These are phyloP conservation scores for Aphanomyces euteiches DNA, from an alignment of 352 stramenopile species.

Conservation along the genomic window DNA sequence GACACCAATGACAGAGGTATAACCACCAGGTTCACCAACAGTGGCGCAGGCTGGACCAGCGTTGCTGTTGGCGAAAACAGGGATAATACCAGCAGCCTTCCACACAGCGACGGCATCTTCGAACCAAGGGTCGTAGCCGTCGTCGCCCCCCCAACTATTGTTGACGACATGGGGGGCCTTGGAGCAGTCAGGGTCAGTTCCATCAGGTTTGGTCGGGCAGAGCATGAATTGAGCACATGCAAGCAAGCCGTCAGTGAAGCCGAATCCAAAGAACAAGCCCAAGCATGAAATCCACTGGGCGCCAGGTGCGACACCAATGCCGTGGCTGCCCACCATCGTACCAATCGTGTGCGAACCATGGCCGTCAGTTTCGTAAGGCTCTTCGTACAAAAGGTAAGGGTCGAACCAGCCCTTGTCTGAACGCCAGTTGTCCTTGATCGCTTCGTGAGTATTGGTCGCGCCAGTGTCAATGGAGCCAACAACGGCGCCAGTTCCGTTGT, in stretches of 20 bases:
- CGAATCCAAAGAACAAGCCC: conserved; percentile 31
- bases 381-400: conserved; percentile 32
- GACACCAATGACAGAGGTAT: conserved; percentile 37
- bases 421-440: conserved; percentile 38
- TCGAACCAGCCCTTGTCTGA: conserved; percentile 50
- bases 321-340: conserved; percentile 41
- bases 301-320: conserved; percentile 46
- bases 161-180: conserved; percentile 44
- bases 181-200: conserved; percentile 43
- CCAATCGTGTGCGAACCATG: conserved; percentile 54
- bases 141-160: conserved; percentile 38
- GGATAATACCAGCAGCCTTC: conserved; percentile 39
- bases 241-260: conserved; percentile 35
- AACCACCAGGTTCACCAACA: conserved; percentile 34
- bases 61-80: conserved; percentile 41
- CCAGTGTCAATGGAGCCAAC: conserved; percentile 51
- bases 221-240: conserved; percentile 53
- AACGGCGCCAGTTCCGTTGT: conserved; percentile 41
- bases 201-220: conserved; percentile 53
- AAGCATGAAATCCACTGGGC: conserved; percentile 54
- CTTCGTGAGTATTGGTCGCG: conserved; percentile 39
- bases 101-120: conserved; percentile 36
- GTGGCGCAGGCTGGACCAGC: conserved; percentile 35
- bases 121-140: conserved; percentile 31
- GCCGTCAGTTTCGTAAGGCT: conserved; percentile 42